Conservation (phyloP, 306 rosid species). For the Quercus rubra region DNA sequence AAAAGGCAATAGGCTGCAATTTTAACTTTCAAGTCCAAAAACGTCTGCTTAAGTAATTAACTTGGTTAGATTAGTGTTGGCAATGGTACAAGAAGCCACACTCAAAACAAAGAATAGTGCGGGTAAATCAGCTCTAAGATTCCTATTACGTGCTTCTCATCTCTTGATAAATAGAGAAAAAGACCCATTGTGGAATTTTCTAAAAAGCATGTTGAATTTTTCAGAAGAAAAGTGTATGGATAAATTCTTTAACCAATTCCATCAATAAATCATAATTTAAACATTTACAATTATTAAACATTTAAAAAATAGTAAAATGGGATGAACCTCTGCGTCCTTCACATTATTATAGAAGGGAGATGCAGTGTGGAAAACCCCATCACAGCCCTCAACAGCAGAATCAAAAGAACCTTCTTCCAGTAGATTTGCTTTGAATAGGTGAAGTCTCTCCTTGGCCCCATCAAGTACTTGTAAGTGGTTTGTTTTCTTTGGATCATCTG, state of each 20-base stretch:
- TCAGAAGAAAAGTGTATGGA: background rate
- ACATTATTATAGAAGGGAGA: constrained; percentile 30
- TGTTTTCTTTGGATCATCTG: constrained; percentile 33
- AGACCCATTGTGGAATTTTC: background rate
- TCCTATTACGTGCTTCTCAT: background rate
- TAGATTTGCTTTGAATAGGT: constrained; percentile 36
- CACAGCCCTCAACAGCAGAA: constrained; percentile 37
- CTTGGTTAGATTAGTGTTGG: background rate
- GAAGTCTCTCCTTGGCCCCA: constrained; percentile 46
- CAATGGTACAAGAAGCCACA: background rate
- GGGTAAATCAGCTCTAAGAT: background rate
- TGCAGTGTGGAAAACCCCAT: constrained; percentile 41
- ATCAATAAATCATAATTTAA: background rate
- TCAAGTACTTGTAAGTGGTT: constrained; percentile 34
- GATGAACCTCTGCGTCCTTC: constrained; percentile 36
- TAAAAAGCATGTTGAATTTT: background rate
- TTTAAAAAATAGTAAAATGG: background rate
- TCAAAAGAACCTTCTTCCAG: constrained; percentile 42
- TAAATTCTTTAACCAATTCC: background rate
- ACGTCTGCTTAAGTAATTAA: background rate
- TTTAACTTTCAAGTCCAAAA: background rate
- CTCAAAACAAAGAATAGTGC: background rate
- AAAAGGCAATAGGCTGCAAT: background rate
- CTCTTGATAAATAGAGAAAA: background rate
- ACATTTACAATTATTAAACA: background rate